Evolutionary conservation across 129 eudicot genomes (phyloP).

Genomic region (Sambucus nigra): DNA sequence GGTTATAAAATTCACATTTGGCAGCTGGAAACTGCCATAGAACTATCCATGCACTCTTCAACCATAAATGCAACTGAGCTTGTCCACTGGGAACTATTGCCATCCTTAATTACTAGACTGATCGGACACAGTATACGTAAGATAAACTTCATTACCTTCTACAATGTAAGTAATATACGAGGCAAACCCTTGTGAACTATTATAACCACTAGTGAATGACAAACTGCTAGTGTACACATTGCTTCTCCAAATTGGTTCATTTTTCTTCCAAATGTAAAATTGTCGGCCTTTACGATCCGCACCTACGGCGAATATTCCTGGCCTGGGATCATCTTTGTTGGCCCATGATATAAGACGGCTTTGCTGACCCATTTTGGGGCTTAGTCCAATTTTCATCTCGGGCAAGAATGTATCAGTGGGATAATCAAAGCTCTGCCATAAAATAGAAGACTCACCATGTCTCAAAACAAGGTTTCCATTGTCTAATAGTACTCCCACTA

Average conservation of each 20-base stretch:
- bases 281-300: neutral
- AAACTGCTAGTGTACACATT: slow-evolving; percentile 13
- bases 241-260: slow-evolving; percentile 16
- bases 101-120: slow-evolving; percentile 4
- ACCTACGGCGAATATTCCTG: neutral
- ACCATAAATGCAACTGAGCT: slow-evolving; percentile 14
- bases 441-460: too few species aligned
- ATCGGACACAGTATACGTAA: slow-evolving; percentile 8
- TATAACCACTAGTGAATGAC: slow-evolving; percentile 8
- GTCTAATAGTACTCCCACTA: neutral
- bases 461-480: neutral
- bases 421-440: slow-evolving; percentile 7
- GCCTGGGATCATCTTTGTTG: neutral
- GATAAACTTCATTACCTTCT: slow-evolving; percentile 19
- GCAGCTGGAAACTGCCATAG: neutral
- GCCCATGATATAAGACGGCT: neutral
- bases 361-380: neutral
- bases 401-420: slow-evolving; percentile 2
- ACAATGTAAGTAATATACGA: slow-evolving; percentile 13
- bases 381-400: neutral
- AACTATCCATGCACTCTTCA: slow-evolving; percentile 18
- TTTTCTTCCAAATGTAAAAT: neutral
- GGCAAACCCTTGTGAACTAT: slow-evolving; percentile 12
- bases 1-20: neutral
- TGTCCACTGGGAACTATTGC: slow-evolving; percentile 20